These are phyloP conservation scores for Leccinum aurantiacum DNA, from an alignment of 768 basidiomycete genomes.

Conservation along the genomic window DNA sequence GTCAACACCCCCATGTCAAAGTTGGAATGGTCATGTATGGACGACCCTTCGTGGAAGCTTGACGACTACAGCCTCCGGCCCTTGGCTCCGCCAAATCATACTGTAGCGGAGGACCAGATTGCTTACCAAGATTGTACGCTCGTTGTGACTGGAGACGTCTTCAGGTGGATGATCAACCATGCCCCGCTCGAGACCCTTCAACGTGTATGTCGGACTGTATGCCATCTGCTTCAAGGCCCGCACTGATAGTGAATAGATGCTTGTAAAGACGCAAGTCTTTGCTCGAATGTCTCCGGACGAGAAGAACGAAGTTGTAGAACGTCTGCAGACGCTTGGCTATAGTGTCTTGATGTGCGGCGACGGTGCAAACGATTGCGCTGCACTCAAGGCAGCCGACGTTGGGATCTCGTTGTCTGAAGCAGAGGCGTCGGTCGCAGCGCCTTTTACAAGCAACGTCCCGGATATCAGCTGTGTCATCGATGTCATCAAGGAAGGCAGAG, in stretches of 20 bases:
- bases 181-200: conserved; percentile 93
- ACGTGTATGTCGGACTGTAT: conserved; percentile 48
- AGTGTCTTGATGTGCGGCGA: conserved; percentile 99
- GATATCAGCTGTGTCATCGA: conserved; percentile 96
- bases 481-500: conserved; percentile 94
- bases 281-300: conserved; percentile 99
- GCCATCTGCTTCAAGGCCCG: not conserved
- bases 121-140: conserved; percentile 87
- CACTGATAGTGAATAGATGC: conserved; percentile 64
- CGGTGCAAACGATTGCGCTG: conserved; percentile 98
- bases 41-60: conserved; percentile 80
- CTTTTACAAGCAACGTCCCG: conserved; percentile 90
- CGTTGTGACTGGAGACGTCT: conserved; percentile 91
- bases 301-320: conserved; percentile 97
- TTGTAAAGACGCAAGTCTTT: conserved; percentile 94
- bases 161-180: conserved; percentile 97
- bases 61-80: conserved; percentile 90
- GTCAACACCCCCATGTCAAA: conserved; percentile 52
- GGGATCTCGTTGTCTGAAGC: conserved; percentile 96
- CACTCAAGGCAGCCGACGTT: conserved; percentile 97
- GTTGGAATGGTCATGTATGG: conserved; percentile 90
- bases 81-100: conserved; percentile 65
- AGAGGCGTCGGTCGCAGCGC: conserved; percentile 97
- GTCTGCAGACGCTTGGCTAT: conserved; percentile 90
- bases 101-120: conserved; percentile 67